Evolutionary conservation across 1,139 yeast species (phyloP).

Genomic region (Sugiyamaella xylanicola): DNA sequence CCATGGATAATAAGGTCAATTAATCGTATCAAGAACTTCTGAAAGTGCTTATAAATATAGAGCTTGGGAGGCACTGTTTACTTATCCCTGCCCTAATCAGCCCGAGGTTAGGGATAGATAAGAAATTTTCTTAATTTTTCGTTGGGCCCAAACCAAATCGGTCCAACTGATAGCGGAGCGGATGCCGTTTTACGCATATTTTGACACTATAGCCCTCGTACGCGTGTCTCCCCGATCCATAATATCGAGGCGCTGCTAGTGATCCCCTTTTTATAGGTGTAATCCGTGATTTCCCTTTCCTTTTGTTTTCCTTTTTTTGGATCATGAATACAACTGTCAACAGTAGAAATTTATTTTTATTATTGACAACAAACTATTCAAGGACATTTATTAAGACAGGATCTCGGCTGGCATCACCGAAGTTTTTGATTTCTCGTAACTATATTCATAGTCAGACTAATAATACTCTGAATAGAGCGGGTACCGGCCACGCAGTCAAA

Average conservation of each 20-base stretch:
- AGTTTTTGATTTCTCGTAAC: not conserved
- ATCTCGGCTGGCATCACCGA: not conserved
- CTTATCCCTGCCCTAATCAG: conserved; percentile 8
- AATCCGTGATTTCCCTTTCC: not conserved
- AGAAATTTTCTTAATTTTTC: conserved; percentile 5
- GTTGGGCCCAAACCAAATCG: conserved; percentile 3
- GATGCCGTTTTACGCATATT: not conserved
- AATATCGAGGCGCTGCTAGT: not conserved
- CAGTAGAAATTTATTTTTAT: conserved; percentile 6
- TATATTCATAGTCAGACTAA: not conserved
- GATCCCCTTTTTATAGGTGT: not conserved
- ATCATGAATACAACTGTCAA: conserved; percentile 15
- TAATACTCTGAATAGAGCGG: too few species aligned
- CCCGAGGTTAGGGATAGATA: conserved; percentile 8
- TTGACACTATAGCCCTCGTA: not conserved
- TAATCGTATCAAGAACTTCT: too few species aligned
- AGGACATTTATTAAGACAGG: not conserved
- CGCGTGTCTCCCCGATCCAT: conserved; percentile 14
- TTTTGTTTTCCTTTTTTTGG: conserved; percentile 6
- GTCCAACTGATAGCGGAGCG: not conserved
- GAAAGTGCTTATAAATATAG: too few species aligned
- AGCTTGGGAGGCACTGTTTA: too few species aligned
- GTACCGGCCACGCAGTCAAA: too few species aligned
- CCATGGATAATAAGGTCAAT: too few species aligned
- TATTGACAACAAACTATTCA: not conserved